Conservation (phyloP, 768 basidiomycete genomes). For the Leccinum longicurvipes region DNA sequence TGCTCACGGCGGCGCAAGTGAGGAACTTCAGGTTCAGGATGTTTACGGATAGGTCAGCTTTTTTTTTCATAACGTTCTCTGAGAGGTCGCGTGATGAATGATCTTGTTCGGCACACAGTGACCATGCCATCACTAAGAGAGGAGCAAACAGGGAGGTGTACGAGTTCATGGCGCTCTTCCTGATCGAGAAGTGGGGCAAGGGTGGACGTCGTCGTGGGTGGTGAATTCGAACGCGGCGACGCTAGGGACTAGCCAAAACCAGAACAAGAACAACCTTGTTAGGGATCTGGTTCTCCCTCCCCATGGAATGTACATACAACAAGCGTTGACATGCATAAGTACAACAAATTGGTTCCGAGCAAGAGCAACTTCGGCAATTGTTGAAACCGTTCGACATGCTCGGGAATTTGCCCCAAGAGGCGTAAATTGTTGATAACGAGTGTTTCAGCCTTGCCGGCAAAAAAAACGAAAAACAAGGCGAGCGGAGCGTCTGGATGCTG, state of each 20-base stretch:
- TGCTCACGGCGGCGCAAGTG: constrained; percentile 78
- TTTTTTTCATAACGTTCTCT: not conserved
- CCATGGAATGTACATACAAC: constrained; percentile 3
- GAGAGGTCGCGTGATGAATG: constrained; percentile 6
- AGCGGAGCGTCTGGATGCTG: not conserved
- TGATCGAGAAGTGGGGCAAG: constrained; percentile 92
- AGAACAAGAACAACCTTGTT: not conserved
- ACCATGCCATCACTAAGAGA: constrained; percentile 71
- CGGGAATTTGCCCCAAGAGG: not conserved
- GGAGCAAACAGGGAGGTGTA: constrained; percentile 84
- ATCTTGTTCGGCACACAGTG: constrained; percentile 42
- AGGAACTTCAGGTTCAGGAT: constrained; percentile 83
- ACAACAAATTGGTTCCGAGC: constrained; percentile 5
- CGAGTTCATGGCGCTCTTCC: constrained; percentile 80
- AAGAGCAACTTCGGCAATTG: not conserved
- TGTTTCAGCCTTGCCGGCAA: not conserved
- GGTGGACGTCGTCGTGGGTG: constrained; percentile 65
- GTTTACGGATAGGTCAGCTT: constrained; percentile 89
- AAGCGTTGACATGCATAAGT: constrained; percentile 6
- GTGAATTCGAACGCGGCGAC: constrained; percentile 28
- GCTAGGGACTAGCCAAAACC: not conserved
- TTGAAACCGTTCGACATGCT: not conserved
- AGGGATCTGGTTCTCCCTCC: not conserved
- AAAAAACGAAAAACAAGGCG: not conserved
- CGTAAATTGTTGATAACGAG: not conserved